Evolutionary conservation across 441 rosid species (phyloP).

Genomic region (Hypseocharis bilobata): DNA sequence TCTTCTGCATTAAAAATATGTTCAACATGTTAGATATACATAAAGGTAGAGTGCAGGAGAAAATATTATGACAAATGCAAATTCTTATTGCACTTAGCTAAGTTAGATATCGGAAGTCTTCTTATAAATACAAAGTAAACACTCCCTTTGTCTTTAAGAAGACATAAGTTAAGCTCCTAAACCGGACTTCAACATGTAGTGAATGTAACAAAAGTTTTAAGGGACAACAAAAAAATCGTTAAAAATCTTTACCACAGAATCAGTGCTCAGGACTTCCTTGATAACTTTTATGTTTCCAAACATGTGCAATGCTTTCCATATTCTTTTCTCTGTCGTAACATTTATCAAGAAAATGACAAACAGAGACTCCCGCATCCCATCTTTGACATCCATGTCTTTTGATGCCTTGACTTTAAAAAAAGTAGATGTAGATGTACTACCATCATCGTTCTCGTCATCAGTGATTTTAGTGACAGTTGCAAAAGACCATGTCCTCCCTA

Average conservation of each 20-base stretch:
- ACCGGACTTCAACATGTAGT: neutral
- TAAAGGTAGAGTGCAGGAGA: neutral
- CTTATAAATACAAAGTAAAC: neutral
- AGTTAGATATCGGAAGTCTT: neutral
- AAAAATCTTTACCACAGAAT: conserved; percentile 28
- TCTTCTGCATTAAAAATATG: neutral
- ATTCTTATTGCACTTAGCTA: neutral
- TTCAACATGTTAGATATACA: too few species aligned
- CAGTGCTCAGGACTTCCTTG: conserved; percentile 27
- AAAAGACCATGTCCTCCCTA: conserved; percentile 34
- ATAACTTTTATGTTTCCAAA: conserved; percentile 22
- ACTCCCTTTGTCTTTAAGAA: neutral
- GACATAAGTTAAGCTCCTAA: neutral
- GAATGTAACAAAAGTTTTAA: neutral
- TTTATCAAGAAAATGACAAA: conserved; percentile 34
- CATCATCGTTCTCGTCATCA: conserved; percentile 21
- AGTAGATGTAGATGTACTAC: conserved; percentile 1
- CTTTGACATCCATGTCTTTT: conserved; percentile 13
- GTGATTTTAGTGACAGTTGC: conserved; percentile 22
- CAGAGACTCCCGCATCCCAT: conserved; percentile 18
- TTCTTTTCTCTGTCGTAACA: conserved; percentile 37
- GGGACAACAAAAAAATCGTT: neutral
- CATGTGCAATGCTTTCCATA: conserved; percentile 46
- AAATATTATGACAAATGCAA: neutral
- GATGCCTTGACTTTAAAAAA: conserved; percentile 24